These are phyloP conservation scores for Ilex asprella DNA, from an alignment of 257 asterid genomes.

Conservation along the genomic window DNA sequence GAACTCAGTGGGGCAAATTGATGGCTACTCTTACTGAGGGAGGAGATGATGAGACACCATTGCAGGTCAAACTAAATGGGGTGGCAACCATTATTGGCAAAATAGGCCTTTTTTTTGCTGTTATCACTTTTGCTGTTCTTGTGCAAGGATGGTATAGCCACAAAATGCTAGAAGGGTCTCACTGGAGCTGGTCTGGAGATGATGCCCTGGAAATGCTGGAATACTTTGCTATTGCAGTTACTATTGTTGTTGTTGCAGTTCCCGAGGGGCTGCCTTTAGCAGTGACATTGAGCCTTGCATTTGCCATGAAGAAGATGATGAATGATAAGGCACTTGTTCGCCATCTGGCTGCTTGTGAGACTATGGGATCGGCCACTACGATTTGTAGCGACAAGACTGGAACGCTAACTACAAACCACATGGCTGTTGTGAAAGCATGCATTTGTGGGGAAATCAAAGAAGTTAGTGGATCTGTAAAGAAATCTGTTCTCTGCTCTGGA, in stretches of 20 bases:
- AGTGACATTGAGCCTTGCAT: conserved; percentile 88
- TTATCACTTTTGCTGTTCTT: conserved; percentile 74
- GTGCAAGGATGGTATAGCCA: conserved; percentile 62
- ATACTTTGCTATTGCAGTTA: conserved; percentile 88
- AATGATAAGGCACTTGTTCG: conserved; percentile 90
- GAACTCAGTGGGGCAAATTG: conserved; percentile 92
- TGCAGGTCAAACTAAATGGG: conserved; percentile 84
- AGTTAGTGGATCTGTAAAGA: conserved; percentile 27
- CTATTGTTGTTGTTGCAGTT: conserved; percentile 93
- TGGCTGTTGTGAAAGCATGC: conserved; percentile 79
- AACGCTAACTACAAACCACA: conserved; percentile 79
- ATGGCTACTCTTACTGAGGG: conserved; percentile 92
- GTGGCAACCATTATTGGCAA: conserved; percentile 89
- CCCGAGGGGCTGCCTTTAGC: conserved; percentile 96
- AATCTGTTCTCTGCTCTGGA: conserved; percentile 43
- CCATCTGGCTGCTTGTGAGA: conserved; percentile 90
- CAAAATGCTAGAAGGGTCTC: conserved; percentile 45
- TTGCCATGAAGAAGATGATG: conserved; percentile 98
- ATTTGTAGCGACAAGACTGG: conserved; percentile 97
- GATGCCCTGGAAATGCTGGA: conserved; percentile 80
- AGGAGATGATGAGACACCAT: conserved; percentile 90
- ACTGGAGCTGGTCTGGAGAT: conserved; percentile 67
- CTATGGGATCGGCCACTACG: conserved; percentile 95
- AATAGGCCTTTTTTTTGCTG: conserved; percentile 81
- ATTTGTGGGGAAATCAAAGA: conserved; percentile 46